phyloP scores from a whole-genome alignment of 2,329 filamentous ascomycete genomes.

The Magnaporthiopsis poae region DNA sequence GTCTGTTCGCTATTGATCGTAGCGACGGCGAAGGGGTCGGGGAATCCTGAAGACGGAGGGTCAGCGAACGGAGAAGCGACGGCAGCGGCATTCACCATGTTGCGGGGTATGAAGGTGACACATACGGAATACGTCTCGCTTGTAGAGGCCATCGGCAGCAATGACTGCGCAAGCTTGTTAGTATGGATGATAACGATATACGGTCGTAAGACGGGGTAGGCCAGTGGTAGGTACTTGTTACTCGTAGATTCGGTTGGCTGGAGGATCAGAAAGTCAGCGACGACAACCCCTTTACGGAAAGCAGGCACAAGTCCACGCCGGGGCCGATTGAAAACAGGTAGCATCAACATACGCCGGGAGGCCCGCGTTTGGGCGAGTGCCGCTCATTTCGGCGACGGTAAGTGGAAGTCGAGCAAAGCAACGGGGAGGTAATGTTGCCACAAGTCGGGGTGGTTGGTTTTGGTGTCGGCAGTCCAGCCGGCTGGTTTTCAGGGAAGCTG shows the following conservation, averaged over 20 bases:
- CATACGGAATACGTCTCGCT: constrained; percentile 97
- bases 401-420: background rate
- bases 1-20: constrained; percentile 97
- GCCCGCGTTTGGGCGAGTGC: constrained; percentile 47
- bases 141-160: constrained; percentile 95
- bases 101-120: constrained; percentile 18
- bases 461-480: background rate
- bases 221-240: constrained; percentile 65
- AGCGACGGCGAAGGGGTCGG: constrained; percentile 93
- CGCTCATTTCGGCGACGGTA: constrained; percentile 27
- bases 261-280: background rate
- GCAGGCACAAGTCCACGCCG: background rate
- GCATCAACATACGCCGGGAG: constrained; percentile 48
- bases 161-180: constrained; percentile 60
- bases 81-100: background rate
- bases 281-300: background rate
- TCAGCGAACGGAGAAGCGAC: constrained; percentile 8
- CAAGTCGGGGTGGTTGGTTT: background rate
- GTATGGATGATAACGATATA: constrained; percentile 10
- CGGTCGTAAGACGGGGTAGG: constrained; percentile 15
- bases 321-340: constrained; percentile 2
- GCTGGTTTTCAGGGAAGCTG: background rate
- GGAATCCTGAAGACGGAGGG: constrained; percentile 59
- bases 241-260: constrained; percentile 76
- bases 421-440: background rate